phyloP scores from a whole-genome alignment of 345 rosid genomes.

The Eucalyptus regnans region DNA sequence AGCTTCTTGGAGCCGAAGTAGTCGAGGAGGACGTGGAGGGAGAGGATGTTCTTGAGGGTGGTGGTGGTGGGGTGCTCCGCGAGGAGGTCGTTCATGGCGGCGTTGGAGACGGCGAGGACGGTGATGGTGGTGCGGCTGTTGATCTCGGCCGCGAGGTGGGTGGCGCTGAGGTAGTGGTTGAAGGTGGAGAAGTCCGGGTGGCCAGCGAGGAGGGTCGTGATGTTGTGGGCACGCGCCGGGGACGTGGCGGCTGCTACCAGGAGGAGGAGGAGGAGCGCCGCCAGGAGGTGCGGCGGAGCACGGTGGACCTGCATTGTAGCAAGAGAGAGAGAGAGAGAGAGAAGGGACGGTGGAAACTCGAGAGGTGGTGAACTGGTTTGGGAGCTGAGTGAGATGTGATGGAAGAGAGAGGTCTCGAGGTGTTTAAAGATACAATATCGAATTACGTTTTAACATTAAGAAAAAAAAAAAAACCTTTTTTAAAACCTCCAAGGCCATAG shows the following conservation, averaged over 20 bases:
- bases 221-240: conserved; percentile 41
- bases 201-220: conserved; percentile 53
- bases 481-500: background rate
- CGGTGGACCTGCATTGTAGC: background rate
- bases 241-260: background rate
- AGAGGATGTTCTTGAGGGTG: conserved; percentile 79
- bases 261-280: conserved; percentile 16
- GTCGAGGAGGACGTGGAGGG: conserved; percentile 85
- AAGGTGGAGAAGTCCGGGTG: conserved; percentile 81
- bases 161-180: conserved; percentile 66
- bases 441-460: background rate
- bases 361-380: background rate
- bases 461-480: rapidly evolving
- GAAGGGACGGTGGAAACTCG: background rate
- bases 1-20: conserved; percentile 89
- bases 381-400: background rate
- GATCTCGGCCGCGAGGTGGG: conserved; percentile 88
- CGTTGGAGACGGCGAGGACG: conserved; percentile 73
- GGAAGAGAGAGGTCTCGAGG: background rate
- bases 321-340: background rate
- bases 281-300: background rate
- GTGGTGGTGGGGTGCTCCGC: conserved; percentile 42
- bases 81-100: conserved; percentile 64
- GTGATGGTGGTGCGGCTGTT: conserved; percentile 78
- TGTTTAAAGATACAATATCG: background rate